Percentiles rank a stretch among this genome's conserved stretches.
Conservation (phyloP, 148 eudicot genomes). For the Fagopyrum esculentum region DNA sequence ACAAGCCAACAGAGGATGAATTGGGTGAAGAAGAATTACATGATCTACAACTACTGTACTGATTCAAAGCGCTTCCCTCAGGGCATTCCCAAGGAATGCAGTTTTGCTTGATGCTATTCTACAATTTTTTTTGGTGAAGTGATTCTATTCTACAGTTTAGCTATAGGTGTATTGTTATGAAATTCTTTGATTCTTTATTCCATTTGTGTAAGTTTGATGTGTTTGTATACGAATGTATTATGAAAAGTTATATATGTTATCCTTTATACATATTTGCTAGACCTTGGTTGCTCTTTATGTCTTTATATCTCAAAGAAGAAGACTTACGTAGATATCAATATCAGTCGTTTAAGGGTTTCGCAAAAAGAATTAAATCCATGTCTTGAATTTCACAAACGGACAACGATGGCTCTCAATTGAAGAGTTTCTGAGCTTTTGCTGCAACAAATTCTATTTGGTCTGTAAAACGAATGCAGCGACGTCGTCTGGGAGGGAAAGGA, state of each 20-base stretch:
- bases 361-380: too few relatives aligned
- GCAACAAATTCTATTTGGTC: too few relatives aligned
- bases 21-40: constrained; percentile 28
- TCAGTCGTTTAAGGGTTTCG: too few relatives aligned
- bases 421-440: too few relatives aligned
- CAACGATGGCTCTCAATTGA: too few relatives aligned
- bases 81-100: constrained; percentile 32
- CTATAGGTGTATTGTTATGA: background rate
- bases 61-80: constrained; percentile 31
- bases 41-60: constrained; percentile 37
- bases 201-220: background rate
- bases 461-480: too few relatives aligned
- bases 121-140: too few relatives aligned
- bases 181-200: background rate
- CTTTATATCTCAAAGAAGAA: too few relatives aligned
- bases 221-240: background rate
- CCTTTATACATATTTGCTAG: background rate
- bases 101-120: background rate
- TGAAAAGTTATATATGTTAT: background rate
- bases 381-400: too few relatives aligned
- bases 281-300: too few relatives aligned
- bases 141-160: background rate
- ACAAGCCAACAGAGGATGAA: constrained; percentile 20
- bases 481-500: too few relatives aligned
- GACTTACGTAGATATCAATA: too few relatives aligned